phyloP scores from a whole-genome alignment of 2,329 filamentous ascomycete genomes.

The Penicillium janthinellum region DNA sequence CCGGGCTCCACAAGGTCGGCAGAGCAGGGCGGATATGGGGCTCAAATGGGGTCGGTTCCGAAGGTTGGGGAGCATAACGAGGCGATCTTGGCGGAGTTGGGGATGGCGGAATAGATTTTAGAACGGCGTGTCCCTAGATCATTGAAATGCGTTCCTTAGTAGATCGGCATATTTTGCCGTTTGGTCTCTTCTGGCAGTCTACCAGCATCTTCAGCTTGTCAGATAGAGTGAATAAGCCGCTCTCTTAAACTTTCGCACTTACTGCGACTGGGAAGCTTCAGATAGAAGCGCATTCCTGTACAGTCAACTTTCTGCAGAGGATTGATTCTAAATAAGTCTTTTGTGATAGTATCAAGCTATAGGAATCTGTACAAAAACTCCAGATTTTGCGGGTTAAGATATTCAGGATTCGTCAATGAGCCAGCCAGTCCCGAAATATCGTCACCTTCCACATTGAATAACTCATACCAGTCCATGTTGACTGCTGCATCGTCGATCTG shows the following conservation, averaged over 20 bases:
- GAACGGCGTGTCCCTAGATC: background rate
- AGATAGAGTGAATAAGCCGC: no score
- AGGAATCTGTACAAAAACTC: constrained; percentile 37
- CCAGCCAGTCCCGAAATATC: constrained; percentile 34
- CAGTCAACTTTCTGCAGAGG: background rate
- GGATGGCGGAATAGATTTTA: constrained; percentile 14
- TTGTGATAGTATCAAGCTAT: constrained; percentile 8
- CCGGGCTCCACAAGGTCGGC: constrained; percentile 46
- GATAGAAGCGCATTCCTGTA: background rate
- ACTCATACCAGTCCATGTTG: constrained; percentile 34
- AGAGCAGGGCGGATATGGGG: constrained; percentile 20
- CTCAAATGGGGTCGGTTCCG: constrained; percentile 45
- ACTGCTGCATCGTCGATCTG: constrained; percentile 19
- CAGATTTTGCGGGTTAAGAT: constrained; percentile 35
- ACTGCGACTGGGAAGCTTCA: no score
- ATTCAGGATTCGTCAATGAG: constrained; percentile 33
- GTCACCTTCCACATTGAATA: constrained; percentile 34
- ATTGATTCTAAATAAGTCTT: background rate
- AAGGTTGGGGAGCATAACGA: constrained; percentile 55
- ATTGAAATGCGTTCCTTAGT: background rate
- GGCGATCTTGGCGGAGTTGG: constrained; percentile 50
- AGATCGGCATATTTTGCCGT: background rate
- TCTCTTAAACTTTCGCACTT: no score
- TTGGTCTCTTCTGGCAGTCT: no score
- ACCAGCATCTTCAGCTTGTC: no score